phyloP scores from a whole-genome alignment of 2,329 filamentous ascomycete genomes.

The Phialophora verrucosa region DNA sequence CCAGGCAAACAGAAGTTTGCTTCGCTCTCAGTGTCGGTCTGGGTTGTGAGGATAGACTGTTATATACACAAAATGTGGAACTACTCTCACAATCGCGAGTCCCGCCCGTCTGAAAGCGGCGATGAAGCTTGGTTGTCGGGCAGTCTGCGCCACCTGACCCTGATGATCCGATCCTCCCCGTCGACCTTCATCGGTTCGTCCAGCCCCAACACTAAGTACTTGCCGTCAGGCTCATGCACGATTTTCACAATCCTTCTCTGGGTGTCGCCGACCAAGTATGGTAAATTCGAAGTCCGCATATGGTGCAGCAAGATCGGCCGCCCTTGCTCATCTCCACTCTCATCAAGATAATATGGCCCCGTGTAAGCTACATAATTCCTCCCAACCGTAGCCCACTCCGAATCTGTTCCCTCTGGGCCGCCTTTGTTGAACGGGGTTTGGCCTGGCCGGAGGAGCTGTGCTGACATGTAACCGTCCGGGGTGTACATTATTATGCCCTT shows the following conservation, averaged over 20 bases:
- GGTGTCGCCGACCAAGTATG: conserved; percentile 4
- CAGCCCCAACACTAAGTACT: conserved; percentile 9
- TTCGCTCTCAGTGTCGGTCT: too few relatives aligned
- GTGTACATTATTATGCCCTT: conserved; percentile 19
- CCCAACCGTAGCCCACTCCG: conserved; percentile 7
- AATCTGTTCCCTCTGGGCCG: not conserved
- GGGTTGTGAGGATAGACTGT: too few relatives aligned
- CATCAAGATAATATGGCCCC: conserved; percentile 6
- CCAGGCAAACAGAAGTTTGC: too few relatives aligned
- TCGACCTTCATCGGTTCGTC: conserved; percentile 8
- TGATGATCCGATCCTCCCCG: conserved; percentile 3
- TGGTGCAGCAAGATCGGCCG: conserved; percentile 11
- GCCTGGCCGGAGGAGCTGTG: conserved; percentile 12
- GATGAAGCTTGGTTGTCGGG: conserved; percentile 12
- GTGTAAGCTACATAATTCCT: conserved; percentile 14
- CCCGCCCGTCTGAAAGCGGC: not conserved
- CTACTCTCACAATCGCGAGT: not conserved
- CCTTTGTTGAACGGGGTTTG: conserved; percentile 6
- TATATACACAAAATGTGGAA: too few relatives aligned
- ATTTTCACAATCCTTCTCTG: conserved; percentile 12
- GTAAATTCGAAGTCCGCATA: conserved; percentile 5
- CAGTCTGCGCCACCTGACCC: conserved; percentile 9
- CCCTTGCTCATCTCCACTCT: conserved; percentile 6
- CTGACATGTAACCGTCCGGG: conserved; percentile 15
- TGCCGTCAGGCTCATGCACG: conserved; percentile 9